These are phyloP conservation scores for Hortiboletus campestris DNA, from an alignment of 768 basidiomycete genomes.

Conservation along the genomic window DNA sequence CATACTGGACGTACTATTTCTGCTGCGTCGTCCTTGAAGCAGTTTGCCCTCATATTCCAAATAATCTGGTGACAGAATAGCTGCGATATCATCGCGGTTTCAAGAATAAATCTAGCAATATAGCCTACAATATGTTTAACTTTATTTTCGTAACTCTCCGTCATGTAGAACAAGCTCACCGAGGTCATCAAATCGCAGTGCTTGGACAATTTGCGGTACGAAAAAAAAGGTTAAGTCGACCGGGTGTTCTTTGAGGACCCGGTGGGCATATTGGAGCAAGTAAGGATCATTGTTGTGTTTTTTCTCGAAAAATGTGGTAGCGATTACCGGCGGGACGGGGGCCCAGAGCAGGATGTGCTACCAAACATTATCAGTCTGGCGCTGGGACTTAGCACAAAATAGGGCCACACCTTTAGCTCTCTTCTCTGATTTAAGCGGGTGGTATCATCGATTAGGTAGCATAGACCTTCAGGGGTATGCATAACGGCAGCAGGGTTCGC, in stretches of 20 bases:
- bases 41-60: constrained; percentile 99
- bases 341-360: constrained; percentile 90
- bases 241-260: constrained; percentile 91
- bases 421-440: constrained; percentile 55
- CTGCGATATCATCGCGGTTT: constrained; percentile 96
- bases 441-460: constrained; percentile 73
- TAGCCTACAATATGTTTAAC: constrained; percentile 64
- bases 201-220: constrained; percentile 97
- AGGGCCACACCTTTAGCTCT: constrained; percentile 67
- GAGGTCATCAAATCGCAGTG: constrained; percentile 83
- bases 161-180: constrained; percentile 46
- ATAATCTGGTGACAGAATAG: constrained; percentile 99
- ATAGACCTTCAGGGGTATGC: constrained; percentile 77
- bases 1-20: constrained; percentile 59
- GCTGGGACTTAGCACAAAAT: not conserved
- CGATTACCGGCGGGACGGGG: constrained; percentile 80
- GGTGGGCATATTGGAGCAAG: constrained; percentile 92
- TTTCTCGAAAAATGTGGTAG: constrained; percentile 81
- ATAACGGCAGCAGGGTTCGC: constrained; percentile 67
- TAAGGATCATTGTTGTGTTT: constrained; percentile 81
- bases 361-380: not conserved
- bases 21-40: constrained; percentile 85
- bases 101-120: constrained; percentile 92
- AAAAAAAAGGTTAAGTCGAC: constrained; percentile 97
- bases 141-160: not conserved